phyloP scores from a whole-genome alignment of 139 green algal genomes.

The Picochlorum sp. region DNA sequence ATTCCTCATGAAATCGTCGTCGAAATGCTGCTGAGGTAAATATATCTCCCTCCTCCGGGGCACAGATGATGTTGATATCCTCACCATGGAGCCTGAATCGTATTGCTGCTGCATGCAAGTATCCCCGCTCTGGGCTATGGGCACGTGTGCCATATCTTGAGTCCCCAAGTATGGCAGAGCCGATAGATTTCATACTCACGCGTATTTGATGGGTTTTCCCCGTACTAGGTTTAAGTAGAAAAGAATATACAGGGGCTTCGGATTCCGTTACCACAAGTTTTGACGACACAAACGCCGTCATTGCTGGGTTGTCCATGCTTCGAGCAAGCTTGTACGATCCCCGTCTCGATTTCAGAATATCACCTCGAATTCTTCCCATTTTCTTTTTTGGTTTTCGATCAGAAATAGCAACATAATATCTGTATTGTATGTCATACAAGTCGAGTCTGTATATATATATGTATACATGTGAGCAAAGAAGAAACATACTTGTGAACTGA shows the following conservation, averaged over 20 bases:
- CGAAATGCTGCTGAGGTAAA: conserved; percentile 13
- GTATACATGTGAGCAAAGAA: no score
- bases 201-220: conserved; percentile 37
- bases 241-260: conserved; percentile 3
- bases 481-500: neutral
- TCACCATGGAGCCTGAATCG: conserved; percentile 8
- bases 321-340: conserved; percentile 29
- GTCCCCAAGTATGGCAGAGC: conserved; percentile 27
- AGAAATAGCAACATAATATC: conserved; percentile 34
- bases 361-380: conserved; percentile 23
- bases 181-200: conserved; percentile 29
- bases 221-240: conserved; percentile 28
- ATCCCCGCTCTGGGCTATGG: neutral
- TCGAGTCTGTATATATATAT: no score
- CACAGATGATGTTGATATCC: conserved; percentile 3
- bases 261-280: neutral
- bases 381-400: conserved; percentile 25
- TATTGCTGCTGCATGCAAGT: conserved; percentile 33
- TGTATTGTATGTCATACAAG: conserved; percentile 5
- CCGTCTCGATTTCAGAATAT: conserved; percentile 18
- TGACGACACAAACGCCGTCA: conserved; percentile 20
- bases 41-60: conserved; percentile 10
- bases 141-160: conserved; percentile 7
- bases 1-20: neutral
- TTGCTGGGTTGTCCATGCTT: neutral